phyloP scores from a whole-genome alignment of 148 eudicot species.

The Silene uniflora region DNA sequence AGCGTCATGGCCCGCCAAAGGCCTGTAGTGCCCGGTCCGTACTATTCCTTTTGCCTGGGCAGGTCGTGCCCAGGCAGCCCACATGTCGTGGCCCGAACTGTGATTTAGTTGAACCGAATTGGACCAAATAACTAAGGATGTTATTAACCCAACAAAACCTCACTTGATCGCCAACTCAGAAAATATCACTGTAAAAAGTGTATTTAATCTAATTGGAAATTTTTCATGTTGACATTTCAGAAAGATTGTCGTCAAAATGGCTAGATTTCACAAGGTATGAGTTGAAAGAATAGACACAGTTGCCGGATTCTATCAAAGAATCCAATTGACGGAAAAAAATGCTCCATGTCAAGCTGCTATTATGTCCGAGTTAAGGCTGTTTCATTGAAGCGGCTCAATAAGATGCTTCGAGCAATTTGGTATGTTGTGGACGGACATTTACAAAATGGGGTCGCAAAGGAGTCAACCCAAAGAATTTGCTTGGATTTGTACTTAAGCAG shows the following conservation, averaged over 20 bases:
- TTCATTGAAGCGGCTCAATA: neutral
- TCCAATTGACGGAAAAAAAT: conserved; percentile 1
- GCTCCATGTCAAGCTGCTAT: conserved; percentile 6
- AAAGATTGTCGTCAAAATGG: conserved; percentile 18
- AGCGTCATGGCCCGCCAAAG: too few relatives aligned
- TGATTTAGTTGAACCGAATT: too few relatives aligned
- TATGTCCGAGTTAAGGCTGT: conserved; percentile 8
- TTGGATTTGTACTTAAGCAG: conserved; percentile 28
- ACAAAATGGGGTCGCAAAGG: conserved; percentile 29
- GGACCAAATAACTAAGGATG: too few relatives aligned
- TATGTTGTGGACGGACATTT: conserved; percentile 27
- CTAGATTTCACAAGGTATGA: conserved; percentile 28
- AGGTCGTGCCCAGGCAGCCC: too few relatives aligned
- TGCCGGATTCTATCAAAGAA: conserved; percentile 25
- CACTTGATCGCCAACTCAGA: too few relatives aligned
- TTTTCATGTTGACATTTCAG: conserved; percentile 2
- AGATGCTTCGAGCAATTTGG: conserved; percentile 6
- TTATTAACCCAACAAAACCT: too few relatives aligned
- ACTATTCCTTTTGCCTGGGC: too few relatives aligned
- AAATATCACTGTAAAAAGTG: neutral
- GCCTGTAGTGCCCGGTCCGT: too few relatives aligned
- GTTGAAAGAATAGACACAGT: conserved; percentile 29
- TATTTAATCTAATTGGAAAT: neutral
- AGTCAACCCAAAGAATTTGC: conserved; percentile 20
- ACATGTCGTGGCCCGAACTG: too few relatives aligned